Conservation (phyloP, 2,329 filamentous ascomycete genomes). For the Sclerotinia nivalis region DNA sequence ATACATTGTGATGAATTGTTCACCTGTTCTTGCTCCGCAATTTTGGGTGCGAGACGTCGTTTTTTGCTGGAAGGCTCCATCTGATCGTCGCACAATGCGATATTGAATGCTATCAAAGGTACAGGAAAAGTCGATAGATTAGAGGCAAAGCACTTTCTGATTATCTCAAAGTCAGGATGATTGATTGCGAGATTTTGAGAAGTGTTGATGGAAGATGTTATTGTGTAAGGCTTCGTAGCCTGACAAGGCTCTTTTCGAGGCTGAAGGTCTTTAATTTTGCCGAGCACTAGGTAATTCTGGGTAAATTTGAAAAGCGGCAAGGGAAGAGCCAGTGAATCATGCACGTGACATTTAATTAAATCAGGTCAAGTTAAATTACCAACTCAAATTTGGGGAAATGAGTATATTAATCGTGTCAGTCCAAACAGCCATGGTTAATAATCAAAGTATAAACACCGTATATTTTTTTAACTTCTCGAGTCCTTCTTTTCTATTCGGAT, state of each 20-base stretch:
- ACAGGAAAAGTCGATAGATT: not conserved
- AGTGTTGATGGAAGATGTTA: constrained; percentile 16
- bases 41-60: constrained; percentile 42
- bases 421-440: not conserved
- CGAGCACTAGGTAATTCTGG: constrained; percentile 9
- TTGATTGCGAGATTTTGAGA: constrained; percentile 14
- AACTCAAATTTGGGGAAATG: too few species aligned
- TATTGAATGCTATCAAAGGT: constrained; percentile 1
- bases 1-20: constrained; percentile 20
- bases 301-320: constrained; percentile 10
- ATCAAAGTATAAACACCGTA: not conserved
- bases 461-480: not conserved
- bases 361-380: not conserved
- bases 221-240: constrained; percentile 26
- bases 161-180: constrained; percentile 13
- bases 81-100: constrained; percentile 19
- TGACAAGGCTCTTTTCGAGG: constrained; percentile 24
- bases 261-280: constrained; percentile 24
- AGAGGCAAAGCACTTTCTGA: constrained; percentile 2
- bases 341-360: constrained; percentile 6
- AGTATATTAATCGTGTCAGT: too few species aligned
- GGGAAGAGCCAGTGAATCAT: not conserved
- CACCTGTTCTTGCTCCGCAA: constrained; percentile 42
- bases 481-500: not conserved
- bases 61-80: constrained; percentile 41